phyloP scores from a whole-genome alignment of 2,329 filamentous ascomycete species.

The Colletotrichum somersetense region DNA sequence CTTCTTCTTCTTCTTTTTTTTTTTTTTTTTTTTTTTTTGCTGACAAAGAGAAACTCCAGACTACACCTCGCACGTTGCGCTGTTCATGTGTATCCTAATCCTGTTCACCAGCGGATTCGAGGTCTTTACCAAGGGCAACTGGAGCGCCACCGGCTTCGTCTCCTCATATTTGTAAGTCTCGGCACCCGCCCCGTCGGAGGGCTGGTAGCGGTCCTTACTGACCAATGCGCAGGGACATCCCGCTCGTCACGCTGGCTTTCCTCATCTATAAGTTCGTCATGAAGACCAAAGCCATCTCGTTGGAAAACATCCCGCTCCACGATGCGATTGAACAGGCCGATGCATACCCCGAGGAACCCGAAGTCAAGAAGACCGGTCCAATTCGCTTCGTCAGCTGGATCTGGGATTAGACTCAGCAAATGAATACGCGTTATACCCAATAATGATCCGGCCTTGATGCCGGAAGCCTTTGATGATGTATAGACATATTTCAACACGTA shows the following conservation, averaged over 20 bases:
- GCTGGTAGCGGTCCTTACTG: conserved; percentile 30
- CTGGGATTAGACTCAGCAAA: conserved; percentile 48
- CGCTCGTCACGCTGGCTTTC: conserved; percentile 68
- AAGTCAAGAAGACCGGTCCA: conserved; percentile 47
- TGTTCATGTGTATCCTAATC: conserved; percentile 73
- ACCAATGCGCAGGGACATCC: conserved; percentile 63
- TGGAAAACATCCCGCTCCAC: conserved; percentile 64
- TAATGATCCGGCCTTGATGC: background rate
- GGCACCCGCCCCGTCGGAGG: background rate
- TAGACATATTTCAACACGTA: conserved; percentile 28
- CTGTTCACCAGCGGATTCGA: conserved; percentile 78
- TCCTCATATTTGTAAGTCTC: conserved; percentile 74
- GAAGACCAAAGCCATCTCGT: conserved; percentile 66
- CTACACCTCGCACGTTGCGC: conserved; percentile 70
- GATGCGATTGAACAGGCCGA: conserved; percentile 65
- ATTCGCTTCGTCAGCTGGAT: conserved; percentile 52
- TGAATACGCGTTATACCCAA: background rate
- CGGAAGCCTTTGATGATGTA: background rate
- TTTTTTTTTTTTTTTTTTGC: background rate
- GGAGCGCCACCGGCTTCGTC: conserved; percentile 68
- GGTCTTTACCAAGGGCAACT: conserved; percentile 73
- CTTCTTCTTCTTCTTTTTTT: no score
- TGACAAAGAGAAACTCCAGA: conserved; percentile 52
- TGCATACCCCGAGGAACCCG: conserved; percentile 48
- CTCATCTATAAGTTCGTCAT: conserved; percentile 75